Conservation (phyloP, 2,329 filamentous ascomycete species). For the Nemania sp. region DNA sequence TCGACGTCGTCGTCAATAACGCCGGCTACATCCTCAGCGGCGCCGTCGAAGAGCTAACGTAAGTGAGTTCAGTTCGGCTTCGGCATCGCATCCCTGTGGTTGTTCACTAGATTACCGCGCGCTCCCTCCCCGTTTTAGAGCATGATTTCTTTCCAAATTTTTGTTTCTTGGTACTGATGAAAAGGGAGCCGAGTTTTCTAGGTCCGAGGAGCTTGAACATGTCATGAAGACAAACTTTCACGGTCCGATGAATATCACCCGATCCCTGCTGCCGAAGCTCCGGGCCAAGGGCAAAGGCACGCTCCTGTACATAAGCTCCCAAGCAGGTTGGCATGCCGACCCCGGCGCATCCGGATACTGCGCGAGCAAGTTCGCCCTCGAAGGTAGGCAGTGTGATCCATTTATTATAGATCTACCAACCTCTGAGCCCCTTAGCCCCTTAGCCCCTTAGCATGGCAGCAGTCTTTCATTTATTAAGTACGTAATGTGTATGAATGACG, state of each 20-base stretch:
- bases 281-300: constrained; percentile 39
- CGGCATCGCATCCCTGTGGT: too few species aligned
- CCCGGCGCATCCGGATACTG: constrained; percentile 37
- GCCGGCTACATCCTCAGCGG: constrained; percentile 43
- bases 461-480: background rate
- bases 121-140: background rate
- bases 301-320: constrained; percentile 44
- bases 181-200: constrained; percentile 8
- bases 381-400: constrained; percentile 23
- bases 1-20: constrained; percentile 48
- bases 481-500: background rate
- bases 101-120: too few species aligned
- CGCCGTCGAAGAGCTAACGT: constrained; percentile 39
- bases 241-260: constrained; percentile 45
- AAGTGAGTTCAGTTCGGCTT: background rate
- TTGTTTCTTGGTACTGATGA: background rate
- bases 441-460: background rate
- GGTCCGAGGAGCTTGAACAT: constrained; percentile 36
- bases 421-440: background rate
- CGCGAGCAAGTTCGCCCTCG: constrained; percentile 34
- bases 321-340: constrained; percentile 42
- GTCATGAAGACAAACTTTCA: constrained; percentile 45
- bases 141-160: background rate
- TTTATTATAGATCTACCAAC: background rate
- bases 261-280: constrained; percentile 42